These are phyloP conservation scores for Aspergillus mulundensis DNA, from an alignment of 495 filamentous ascomycete genomes.

Conservation along the genomic window DNA sequence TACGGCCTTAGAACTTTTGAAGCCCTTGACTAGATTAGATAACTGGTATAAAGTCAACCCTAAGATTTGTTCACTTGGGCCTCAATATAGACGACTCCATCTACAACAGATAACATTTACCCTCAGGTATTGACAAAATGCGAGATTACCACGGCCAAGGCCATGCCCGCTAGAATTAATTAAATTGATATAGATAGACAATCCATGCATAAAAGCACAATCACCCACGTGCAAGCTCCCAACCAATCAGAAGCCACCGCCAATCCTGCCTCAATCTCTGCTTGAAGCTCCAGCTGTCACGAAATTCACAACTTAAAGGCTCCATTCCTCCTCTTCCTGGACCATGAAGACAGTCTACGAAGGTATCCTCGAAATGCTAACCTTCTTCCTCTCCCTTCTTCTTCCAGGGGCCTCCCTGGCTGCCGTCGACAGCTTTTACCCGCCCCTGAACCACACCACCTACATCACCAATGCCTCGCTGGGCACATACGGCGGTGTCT, in stretches of 20 bases:
- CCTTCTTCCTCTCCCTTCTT: not conserved
- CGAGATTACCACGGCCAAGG: too few relatives aligned
- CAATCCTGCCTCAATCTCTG: not conserved
- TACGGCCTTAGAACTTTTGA: too few relatives aligned
- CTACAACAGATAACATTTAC: too few relatives aligned
- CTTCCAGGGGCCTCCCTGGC: slow-evolving; percentile 4
- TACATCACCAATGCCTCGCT: slow-evolving; percentile 37
- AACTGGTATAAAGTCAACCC: too few relatives aligned
- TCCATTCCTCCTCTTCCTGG: not conserved
- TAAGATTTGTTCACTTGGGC: too few relatives aligned
- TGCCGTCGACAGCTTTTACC: slow-evolving; percentile 37
- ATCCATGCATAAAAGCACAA: not conserved
- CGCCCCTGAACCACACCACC: slow-evolving; percentile 34
- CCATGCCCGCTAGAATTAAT: too few relatives aligned
- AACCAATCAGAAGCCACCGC: not conserved
- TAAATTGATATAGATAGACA: too few relatives aligned
- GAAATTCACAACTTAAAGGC: not conserved
- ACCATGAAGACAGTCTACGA: not conserved
- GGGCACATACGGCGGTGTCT: slow-evolving; percentile 41
- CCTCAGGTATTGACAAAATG: too few relatives aligned
- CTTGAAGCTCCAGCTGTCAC: not conserved
- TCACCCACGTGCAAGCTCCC: not conserved
- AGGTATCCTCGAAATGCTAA: slow-evolving; percentile 9
- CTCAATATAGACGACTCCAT: too few relatives aligned
- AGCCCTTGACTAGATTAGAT: too few relatives aligned